Evolutionary conservation across 73 alveolate species (phyloP), one percentile per base, ranked within the genome.

Genomic region (Paramecium sonneborni): DNA sequence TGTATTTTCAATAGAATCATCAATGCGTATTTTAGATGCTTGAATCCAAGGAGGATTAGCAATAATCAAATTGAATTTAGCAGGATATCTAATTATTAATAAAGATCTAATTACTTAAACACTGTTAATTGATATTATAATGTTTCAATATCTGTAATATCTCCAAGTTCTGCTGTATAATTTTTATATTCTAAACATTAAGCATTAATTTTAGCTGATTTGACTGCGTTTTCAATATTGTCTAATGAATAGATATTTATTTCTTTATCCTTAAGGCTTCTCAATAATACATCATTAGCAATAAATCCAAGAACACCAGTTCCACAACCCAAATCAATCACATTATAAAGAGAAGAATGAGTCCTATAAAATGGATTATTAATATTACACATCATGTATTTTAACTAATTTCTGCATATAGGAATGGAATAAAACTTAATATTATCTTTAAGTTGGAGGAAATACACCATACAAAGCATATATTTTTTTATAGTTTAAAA

Each of bases 11-110:
- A 93, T 30, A 1, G 82, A 70, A 67, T 85, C 85, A 28, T 91
- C 86, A 26, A 44, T 56, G 1, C 68, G 38, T 21, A 76, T 14
- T 20, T 82, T 67, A 44, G 93, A 84, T 32, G 92, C 94, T 37
- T 93, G 21, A 23, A 93, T 86, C 94, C 96, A 93, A 5, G 96
- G 96, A 3, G 96, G 96, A 84, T 93, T 93, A 3, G 94, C 93
- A 18, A 93, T 72, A 7, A 93, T 85, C 21, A 93, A 28, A 28
- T 93, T 89, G 34, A 56, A 88, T 32, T 93, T 69, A 3, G 58
- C 21, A 15, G 93, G 94, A 18, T 85, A 38, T 72, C 87, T 84
- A 52, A 8, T 15, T 15, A 39, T 85, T 85, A 1, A 38, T 12
- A 0, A 70, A 39, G 0, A 67, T 67, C n/a, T 14, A 12, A 5